Conservation (phyloP, 495 filamentous ascomycete species). For the Aspergillus panamensis region DNA sequence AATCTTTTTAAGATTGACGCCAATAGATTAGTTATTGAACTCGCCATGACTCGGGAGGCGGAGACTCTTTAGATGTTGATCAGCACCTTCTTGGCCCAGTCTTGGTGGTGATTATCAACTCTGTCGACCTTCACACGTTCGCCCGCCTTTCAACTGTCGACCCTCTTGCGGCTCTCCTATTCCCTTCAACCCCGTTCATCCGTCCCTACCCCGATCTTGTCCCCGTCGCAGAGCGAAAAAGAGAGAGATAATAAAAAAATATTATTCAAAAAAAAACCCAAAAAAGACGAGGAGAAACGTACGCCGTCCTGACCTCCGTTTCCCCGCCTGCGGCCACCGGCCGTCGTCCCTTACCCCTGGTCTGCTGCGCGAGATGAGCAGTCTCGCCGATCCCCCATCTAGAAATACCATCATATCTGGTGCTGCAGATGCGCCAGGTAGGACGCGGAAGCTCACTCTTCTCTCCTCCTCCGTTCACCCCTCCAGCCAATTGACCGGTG, state of each 20-base stretch:
- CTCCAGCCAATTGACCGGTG: conserved; percentile 36
- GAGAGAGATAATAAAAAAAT: background rate
- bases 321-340: conserved; percentile 22
- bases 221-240: background rate
- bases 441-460: conserved; percentile 45
- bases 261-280: background rate
- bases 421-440: conserved; percentile 37
- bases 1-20: conserved; percentile 13
- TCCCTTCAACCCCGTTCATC: background rate
- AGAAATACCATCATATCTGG: conserved; percentile 36
- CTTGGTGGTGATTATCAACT: conserved; percentile 22
- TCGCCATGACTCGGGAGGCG: conserved; percentile 33
- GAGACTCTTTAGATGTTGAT: conserved; percentile 36
- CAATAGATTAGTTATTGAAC: conserved; percentile 10
- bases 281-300: conserved; percentile 3
- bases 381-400: conserved; percentile 43
- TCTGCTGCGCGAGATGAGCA: conserved; percentile 39
- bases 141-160: conserved; percentile 25
- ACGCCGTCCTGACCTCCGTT: conserved; percentile 13
- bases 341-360: conserved; percentile 20
- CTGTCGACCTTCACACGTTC: conserved; percentile 31
- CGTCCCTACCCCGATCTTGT: background rate
- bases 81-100: conserved; percentile 32
- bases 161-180: conserved; percentile 12
- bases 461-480: conserved; percentile 40